These are phyloP conservation scores for Lodderomyces theae DNA, from an alignment of 1,139 yeast species.

Conservation along the genomic window DNA sequence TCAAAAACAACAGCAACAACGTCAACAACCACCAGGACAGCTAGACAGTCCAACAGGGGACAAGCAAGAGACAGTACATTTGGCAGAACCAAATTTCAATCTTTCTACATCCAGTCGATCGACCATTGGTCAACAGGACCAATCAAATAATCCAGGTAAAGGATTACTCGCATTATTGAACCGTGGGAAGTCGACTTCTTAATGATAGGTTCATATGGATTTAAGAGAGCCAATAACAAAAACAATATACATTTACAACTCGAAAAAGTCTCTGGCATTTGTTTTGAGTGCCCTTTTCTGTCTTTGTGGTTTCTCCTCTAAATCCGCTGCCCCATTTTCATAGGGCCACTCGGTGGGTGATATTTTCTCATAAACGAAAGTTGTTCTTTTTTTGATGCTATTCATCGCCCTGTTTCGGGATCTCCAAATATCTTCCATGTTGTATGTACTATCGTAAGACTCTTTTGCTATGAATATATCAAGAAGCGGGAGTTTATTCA, in stretches of 20 bases:
- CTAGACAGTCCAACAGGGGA: not conserved
- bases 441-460: not conserved
- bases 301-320: slow-evolving; percentile 3
- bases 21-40: no score
- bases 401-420: slow-evolving; percentile 1
- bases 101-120: not conserved
- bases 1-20: no score
- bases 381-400: slow-evolving; percentile 2
- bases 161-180: slow-evolving; percentile 19
- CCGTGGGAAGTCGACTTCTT: slow-evolving; percentile 16
- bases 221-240: no score
- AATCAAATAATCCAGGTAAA: slow-evolving; percentile 15
- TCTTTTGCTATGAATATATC: slow-evolving; percentile 6
- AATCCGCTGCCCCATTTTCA: not conserved
- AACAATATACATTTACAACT: no score
- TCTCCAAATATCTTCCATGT: slow-evolving; percentile 4
- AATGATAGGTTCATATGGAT: no score
- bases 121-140: slow-evolving; percentile 1
- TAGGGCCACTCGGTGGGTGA: not conserved
- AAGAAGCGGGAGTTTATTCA: not conserved
- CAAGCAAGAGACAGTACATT: not conserved
- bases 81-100: not conserved
- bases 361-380: slow-evolving; percentile 4
- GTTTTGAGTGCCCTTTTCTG: slow-evolving; percentile 12
- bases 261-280: slow-evolving; percentile 18